Percentiles rank a stretch among this genome's conserved stretches.
Conservation (phyloP, 108 stramenopile genomes). For the Cyclotella distinguenda region DNA sequence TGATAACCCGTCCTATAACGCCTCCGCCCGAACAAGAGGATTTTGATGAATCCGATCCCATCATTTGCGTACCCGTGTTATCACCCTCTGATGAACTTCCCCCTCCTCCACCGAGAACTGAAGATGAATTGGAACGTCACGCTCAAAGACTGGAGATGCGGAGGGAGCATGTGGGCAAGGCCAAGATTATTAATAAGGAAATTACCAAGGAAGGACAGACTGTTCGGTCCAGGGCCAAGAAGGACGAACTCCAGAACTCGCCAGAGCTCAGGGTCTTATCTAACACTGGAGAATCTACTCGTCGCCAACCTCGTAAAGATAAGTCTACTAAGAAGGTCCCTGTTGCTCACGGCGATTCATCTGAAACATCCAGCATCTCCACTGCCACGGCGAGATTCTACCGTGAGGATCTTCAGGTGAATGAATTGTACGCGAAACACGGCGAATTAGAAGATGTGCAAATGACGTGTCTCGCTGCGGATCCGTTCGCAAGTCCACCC, state of each 20-base stretch:
- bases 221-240: neutral
- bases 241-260: neutral
- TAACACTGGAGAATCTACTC: neutral
- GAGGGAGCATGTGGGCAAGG: slow-evolving; percentile 12
- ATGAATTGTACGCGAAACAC: neutral
- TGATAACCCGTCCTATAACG: too few species aligned
- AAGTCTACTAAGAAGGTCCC: neutral
- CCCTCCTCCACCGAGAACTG: slow-evolving; percentile 30
- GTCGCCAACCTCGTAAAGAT: neutral
- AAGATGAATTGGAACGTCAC: slow-evolving; percentile 22
- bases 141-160: slow-evolving; percentile 26
- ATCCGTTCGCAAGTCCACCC: neutral
- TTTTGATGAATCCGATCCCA: slow-evolving; percentile 43
- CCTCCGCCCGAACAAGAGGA: slow-evolving; percentile 9
- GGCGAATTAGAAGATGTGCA: neutral
- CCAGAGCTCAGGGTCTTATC: neutral
- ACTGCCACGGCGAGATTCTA: slow-evolving; percentile 20
- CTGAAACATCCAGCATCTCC: slow-evolving; percentile 32
- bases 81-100: slow-evolving; percentile 8
- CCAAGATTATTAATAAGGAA: slow-evolving; percentile 1
- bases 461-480: neutral
- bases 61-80: slow-evolving; percentile 25
- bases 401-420: slow-evolving; percentile 24
- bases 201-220: neutral
- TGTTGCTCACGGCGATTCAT: neutral